Evolutionary conservation across 2,329 filamentous ascomycete genomes (phyloP).

Genomic region (Delphinella strobiligena): DNA sequence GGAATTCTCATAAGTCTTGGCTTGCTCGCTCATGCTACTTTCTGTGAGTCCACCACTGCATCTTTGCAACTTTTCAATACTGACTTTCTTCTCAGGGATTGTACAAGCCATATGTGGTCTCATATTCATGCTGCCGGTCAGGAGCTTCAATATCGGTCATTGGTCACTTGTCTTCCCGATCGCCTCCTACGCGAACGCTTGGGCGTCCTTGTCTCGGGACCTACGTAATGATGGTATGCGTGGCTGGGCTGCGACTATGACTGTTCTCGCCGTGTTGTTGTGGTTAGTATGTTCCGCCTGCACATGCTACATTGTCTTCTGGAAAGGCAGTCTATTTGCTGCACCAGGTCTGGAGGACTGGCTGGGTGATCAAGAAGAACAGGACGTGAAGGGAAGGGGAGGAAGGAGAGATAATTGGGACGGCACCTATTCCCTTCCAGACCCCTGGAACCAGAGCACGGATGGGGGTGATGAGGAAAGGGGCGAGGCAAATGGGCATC

Average conservation of each 20-base stretch:
- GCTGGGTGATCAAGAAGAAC: conserved; percentile 7
- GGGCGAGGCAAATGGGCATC: conserved; percentile 3
- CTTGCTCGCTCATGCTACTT: conserved; percentile 14
- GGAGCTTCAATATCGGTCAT: conserved; percentile 14
- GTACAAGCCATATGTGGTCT: conserved; percentile 12
- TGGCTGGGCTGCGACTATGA: conserved; percentile 14
- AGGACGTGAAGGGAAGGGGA: conserved; percentile 9
- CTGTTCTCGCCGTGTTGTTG: conserved; percentile 10
- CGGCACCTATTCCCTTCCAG: conserved; percentile 2
- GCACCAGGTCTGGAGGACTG: conserved; percentile 15
- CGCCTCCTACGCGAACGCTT: conserved; percentile 14
- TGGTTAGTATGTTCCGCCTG: conserved; percentile 16
- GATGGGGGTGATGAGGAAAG: conserved; percentile 5
- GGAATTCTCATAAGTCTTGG: conserved; percentile 13
- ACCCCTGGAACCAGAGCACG: not conserved
- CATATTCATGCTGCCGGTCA: conserved; percentile 9
- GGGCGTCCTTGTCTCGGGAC: conserved; percentile 11
- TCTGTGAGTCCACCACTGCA: too few relatives aligned
- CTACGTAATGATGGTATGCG: conserved; percentile 15
- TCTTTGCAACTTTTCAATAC: too few relatives aligned
- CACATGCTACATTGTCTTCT: conserved; percentile 13
- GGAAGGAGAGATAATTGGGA: conserved; percentile 2
- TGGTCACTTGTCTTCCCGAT: conserved; percentile 16
- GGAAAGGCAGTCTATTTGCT: conserved; percentile 13
- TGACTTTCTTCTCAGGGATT: too few relatives aligned